Percentiles rank a stretch among this genome's conserved stretches.
Conservation (phyloP, 129 eudicot genomes). For the Escallonia herrerae region DNA sequence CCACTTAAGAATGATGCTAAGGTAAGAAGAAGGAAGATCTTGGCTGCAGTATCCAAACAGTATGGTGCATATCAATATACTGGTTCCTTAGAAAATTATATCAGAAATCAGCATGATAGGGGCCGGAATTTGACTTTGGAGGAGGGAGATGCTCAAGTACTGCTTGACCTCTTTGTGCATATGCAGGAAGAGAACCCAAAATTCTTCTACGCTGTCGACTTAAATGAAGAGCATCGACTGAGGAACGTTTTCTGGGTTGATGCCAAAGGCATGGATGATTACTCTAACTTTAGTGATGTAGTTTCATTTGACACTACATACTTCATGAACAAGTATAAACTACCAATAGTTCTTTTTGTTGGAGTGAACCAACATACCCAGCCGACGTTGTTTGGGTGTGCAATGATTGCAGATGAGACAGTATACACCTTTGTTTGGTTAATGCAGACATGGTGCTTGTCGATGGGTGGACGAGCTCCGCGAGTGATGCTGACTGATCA, state of each 20-base stretch:
- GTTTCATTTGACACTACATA: slow-evolving; percentile 78
- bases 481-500: slow-evolving; percentile 64
- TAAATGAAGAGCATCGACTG: slow-evolving; percentile 82
- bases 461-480: slow-evolving; percentile 81
- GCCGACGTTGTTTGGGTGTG: slow-evolving; percentile 85
- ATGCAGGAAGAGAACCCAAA: slow-evolving; percentile 89
- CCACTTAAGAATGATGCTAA: slow-evolving; percentile 60
- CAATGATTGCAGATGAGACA: slow-evolving; percentile 83
- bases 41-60: slow-evolving; percentile 46
- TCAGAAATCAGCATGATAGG: slow-evolving; percentile 66
- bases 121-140: slow-evolving; percentile 65
- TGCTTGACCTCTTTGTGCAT: slow-evolving; percentile 63
- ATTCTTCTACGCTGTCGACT: slow-evolving; percentile 73
- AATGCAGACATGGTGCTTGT: slow-evolving; percentile 73
- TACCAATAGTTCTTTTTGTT: slow-evolving; percentile 71
- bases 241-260: slow-evolving; percentile 93
- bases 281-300: slow-evolving; percentile 58
- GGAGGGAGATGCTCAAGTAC: slow-evolving; percentile 66
- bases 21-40: slow-evolving; percentile 46
- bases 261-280: slow-evolving; percentile 77
- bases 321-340: slow-evolving; percentile 50
- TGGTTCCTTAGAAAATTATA: slow-evolving; percentile 42
- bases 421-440: slow-evolving; percentile 66
- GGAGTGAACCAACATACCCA: slow-evolving; percentile 90
- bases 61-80: slow-evolving; percentile 53